phyloP scores from a whole-genome alignment of 1,284 basidiomycete species.

The Papiliotrema terrestris region DNA sequence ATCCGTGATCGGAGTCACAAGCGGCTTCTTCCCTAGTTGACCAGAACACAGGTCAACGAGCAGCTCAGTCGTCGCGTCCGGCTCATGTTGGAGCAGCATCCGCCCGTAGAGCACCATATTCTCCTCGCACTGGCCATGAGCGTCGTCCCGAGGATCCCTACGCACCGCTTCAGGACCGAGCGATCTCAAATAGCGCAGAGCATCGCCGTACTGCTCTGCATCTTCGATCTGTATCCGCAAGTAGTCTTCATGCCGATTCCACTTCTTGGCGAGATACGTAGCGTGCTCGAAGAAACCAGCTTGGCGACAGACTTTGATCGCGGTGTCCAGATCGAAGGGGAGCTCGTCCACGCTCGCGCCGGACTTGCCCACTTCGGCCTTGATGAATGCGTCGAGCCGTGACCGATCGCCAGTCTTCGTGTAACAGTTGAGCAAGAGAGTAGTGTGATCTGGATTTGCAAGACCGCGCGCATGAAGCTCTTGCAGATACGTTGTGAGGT shows the following conservation, averaged over 20 bases:
- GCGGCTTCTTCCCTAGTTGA: constrained; percentile 44
- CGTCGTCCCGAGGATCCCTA: constrained; percentile 10
- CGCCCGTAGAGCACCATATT: constrained; percentile 81
- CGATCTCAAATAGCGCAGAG: constrained; percentile 72
- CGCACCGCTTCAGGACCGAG: constrained; percentile 73
- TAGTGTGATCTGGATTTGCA: constrained; percentile 95
- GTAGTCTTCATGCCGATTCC: constrained; percentile 87
- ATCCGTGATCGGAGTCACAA: constrained; percentile 39
- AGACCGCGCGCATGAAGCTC: constrained; percentile 84
- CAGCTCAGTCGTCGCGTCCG: constrained; percentile 82
- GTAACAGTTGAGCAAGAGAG: constrained; percentile 90
- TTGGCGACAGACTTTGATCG: constrained; percentile 92
- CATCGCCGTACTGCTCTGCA: constrained; percentile 74
- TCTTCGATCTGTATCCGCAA: constrained; percentile 93
- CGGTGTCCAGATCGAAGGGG: constrained; percentile 95
- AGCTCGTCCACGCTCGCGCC: constrained; percentile 60
- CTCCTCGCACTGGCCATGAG: constrained; percentile 54
- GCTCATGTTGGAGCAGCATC: constrained; percentile 73
- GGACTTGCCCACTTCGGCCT: constrained; percentile 62
- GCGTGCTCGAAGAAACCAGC: constrained; percentile 96
- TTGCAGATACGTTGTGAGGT: constrained; percentile 92
- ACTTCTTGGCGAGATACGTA: constrained; percentile 87
- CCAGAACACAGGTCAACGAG: constrained; percentile 89
- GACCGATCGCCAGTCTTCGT: constrained; percentile 91
- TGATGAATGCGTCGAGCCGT: constrained; percentile 87